Evolutionary conservation across 371 early-diverging fungal genomes (phyloP).

Genomic region (Lichtheimia ramosa): DNA sequence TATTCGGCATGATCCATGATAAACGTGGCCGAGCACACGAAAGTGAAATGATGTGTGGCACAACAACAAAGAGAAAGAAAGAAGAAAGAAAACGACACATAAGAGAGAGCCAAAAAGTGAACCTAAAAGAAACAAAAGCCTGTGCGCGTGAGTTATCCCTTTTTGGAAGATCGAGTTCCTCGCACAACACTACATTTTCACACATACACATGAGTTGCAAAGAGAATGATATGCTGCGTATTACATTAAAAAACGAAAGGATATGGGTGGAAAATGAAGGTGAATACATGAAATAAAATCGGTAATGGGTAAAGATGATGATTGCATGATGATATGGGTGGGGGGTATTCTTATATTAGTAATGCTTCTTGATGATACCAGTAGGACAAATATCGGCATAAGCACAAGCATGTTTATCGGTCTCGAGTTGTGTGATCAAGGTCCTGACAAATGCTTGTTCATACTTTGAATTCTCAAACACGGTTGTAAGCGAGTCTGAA

Average conservation of each 20-base stretch:
- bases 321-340: no score
- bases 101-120: background rate
- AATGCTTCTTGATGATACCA: no score
- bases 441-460: conserved; percentile 54
- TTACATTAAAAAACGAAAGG: no score
- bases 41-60: background rate
- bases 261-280: no score
- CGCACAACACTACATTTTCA: no score
- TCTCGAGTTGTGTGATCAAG: conserved; percentile 26
- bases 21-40: background rate
- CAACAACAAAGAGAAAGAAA: background rate
- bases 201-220: no score
- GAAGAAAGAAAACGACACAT: background rate
- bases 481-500: conserved; percentile 69
- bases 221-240: no score
- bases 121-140: background rate
- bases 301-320: no score
- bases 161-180: no score
- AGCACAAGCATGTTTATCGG: conserved; percentile 25
- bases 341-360: no score
- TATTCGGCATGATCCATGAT: conserved; percentile 5
- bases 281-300: no score
- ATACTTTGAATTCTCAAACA: conserved; percentile 81
- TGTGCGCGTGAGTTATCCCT: no score
- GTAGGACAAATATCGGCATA: conserved; percentile 8